Percentiles rank a stretch among this genome's conserved stretches.
Evolutionary conservation across 768 basidiomycete species (phyloP).

Genomic region (Leucosporidium creatinivorum): DNA sequence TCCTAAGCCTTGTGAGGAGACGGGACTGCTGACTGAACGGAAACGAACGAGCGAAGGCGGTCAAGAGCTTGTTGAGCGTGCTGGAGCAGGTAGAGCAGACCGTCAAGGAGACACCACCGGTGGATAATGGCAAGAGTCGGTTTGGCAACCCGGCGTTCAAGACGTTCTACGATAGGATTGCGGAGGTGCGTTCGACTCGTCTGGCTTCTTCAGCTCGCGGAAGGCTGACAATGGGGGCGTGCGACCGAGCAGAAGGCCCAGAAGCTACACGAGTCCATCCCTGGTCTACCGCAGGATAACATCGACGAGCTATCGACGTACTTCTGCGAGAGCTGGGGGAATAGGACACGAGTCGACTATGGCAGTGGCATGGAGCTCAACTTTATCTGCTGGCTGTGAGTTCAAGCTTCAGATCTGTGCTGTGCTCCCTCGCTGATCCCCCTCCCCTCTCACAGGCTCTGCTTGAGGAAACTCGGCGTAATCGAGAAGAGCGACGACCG

Average conservation of each 20-base stretch:
- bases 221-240: no score
- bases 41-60: constrained; percentile 50
- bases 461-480: constrained; percentile 64
- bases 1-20: no score
- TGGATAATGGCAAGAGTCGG: constrained; percentile 73
- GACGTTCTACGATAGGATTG: constrained; percentile 75
- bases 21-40: no score
- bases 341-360: constrained; percentile 84
- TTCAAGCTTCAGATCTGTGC: constrained; percentile 17
- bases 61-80: constrained; percentile 55
- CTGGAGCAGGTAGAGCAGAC: constrained; percentile 61
- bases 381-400: constrained; percentile 93
- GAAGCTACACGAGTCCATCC: constrained; percentile 54
- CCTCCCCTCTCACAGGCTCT: constrained; percentile 52
- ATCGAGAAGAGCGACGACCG: constrained; percentile 52
- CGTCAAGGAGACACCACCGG: constrained; percentile 66
- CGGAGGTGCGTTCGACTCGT: neutral
- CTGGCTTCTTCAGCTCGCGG: neutral
- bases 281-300: constrained; percentile 54
- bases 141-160: constrained; percentile 98
- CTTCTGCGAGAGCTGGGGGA: constrained; percentile 85
- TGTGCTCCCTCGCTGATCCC: neutral
- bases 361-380: constrained; percentile 99
- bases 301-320: constrained; percentile 68
- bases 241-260: constrained; percentile 48